Percentiles rank a stretch among this genome's conserved stretches.
These are phyloP conservation scores for Fusarium longipes DNA, from an alignment of 2,329 filamentous ascomycete genomes.

Conservation along the genomic window DNA sequence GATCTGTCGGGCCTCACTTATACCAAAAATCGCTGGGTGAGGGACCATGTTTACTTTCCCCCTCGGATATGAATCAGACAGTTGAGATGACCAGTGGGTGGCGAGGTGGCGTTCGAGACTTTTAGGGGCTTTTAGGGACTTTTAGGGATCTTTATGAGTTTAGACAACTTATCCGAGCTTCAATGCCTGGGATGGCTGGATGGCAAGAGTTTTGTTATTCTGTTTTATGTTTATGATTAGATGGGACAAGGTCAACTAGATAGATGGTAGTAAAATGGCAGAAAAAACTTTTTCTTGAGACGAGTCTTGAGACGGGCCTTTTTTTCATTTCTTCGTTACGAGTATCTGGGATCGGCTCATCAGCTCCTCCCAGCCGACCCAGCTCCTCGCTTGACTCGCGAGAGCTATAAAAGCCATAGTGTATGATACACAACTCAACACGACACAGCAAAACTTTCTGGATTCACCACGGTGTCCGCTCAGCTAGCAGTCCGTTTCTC, in stretches of 20 bases:
- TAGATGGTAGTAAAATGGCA: background rate
- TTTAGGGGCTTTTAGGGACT: too few species aligned
- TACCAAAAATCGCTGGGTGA: too few species aligned
- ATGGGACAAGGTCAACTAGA: background rate
- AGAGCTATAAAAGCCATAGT: constrained; percentile 34
- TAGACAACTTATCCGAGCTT: background rate
- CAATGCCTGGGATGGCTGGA: too few species aligned
- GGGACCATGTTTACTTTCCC: too few species aligned
- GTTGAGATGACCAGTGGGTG: too few species aligned
- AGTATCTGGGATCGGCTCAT: constrained; percentile 14
- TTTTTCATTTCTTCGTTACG: constrained; percentile 37
- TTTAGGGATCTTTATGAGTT: too few species aligned
- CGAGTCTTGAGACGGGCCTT: constrained; percentile 20
- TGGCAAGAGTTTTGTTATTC: background rate
- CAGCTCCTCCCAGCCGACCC: constrained; percentile 1
- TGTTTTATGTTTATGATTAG: background rate
- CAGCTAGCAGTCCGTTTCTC: constrained; percentile 25
- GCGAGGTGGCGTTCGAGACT: too few species aligned
- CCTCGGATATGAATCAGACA: too few species aligned
- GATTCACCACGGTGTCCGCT: constrained; percentile 10
- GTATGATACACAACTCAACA: constrained; percentile 40
- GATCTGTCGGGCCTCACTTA: too few species aligned
- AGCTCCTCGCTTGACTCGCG: constrained; percentile 13
- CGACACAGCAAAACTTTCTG: constrained; percentile 7
- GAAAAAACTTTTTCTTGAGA: constrained; percentile 21